Evolutionary conservation across 768 basidiomycete genomes (phyloP), one percentile per base, ranked within the genome.

Genomic region (Neoboletus subvelutipes): DNA sequence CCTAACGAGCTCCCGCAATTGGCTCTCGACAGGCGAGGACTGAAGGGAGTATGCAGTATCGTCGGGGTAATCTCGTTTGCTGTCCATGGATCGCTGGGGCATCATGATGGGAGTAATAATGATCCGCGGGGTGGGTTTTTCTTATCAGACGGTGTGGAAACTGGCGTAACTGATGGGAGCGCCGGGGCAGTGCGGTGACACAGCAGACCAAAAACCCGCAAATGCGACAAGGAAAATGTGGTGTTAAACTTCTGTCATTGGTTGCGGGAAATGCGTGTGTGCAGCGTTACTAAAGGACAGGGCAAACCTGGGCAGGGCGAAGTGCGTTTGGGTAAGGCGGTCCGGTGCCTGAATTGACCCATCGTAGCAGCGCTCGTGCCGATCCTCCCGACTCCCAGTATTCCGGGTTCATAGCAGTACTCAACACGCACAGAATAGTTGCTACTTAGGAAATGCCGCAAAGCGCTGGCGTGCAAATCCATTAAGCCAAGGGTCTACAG

Each of bases 1-100:
- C 3, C 88, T 71, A 17, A 61, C 60, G 2, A 39, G 1, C 6
- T 53, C 39, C 10, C 45, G 57, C 2, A 34, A 2, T 26, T 24
- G 54, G 29, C 1, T 33, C 2, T 52, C 57, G 40, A 4, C 46
- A 15, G 54, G 49, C n/a, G 18, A 43, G 18, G 22, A 40, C 8
- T 36, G 58, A 45, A 22, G 13, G 11, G 43, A 22, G 42, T 45
- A 47, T 2, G 26, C 29, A 18, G 20, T 20, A 3, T 66, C 66
- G 36, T 70, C 64, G 18, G 53, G 39, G 39, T 40, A 53, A 20
- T 60, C 61, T 26, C 29, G 72, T 48, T 72, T 72, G 55, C 13
- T 54, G 43, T 71, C 67, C 58, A 67, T 57, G 40, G 68, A 59
- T 53, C 47, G 58, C 13, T 50, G 60, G 40, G 65, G 52, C 59